Base-by-base conservation (phyloP, 208 protist species). In the Trypanosoma scelopori region DNA sequence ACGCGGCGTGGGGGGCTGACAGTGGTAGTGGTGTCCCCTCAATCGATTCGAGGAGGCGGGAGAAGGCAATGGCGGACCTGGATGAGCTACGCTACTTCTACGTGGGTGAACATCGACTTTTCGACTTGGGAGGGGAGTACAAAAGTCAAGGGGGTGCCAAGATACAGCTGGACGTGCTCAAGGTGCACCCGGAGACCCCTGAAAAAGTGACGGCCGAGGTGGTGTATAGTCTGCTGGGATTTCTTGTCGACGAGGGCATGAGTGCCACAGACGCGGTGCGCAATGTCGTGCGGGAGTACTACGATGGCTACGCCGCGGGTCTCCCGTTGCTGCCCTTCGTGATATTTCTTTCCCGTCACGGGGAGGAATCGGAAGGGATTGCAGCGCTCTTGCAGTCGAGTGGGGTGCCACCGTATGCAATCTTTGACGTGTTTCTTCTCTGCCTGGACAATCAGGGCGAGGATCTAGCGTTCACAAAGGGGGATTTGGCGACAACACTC, bases 121-220 rank as follows among this genome's bases (percentile, higher is more conserved):
- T 91, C 69, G 78, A 85, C 48, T 45, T 88, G 22, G 84, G 82
- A n/a, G 80, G 78, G 0, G 60, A 76, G 13, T 91, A 90, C 73
- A 74, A 70, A 23, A 70, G 55, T 25, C 60, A 91, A 3, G 89
- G 89, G 53, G 89, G 89, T 30, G 83, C 79, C 43, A 88, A 76
- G 58, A 71, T 92, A 5, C 79, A 95, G 81, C 65, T 95, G n/a
- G 86, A 95, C 57, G 55, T 95, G 18, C 66, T 95, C 25, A 89
- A 89, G 71, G 82, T 90, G 5, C 76, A 91, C 69, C 51, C 76
- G 1, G 81, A 87, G 52, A 63, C 81, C 0, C 68, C 79, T 0
- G 74, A 79, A 58, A 56, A 65, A 32, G 64, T 82, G 30, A 82
- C 85, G 15, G 46, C 73, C 12, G 71, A 76, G 28, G 78, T 85